Evolutionary conservation across 495 filamentous ascomycete species (phyloP).

Genomic region (Neurospora pannonica): DNA sequence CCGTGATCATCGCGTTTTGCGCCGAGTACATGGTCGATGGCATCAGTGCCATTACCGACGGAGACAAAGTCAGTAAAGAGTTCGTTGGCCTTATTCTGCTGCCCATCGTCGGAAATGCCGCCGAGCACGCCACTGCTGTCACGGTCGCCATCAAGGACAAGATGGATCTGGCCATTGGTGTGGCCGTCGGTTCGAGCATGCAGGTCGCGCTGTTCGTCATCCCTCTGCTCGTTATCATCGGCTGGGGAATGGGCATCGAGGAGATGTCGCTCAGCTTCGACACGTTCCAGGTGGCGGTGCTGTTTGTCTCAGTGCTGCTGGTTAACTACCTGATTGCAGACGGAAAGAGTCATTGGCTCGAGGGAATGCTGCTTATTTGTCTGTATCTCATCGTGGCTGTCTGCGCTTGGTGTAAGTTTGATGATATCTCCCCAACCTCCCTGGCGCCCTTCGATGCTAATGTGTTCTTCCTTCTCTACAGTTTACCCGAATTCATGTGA

Average conservation of each 20-base stretch:
- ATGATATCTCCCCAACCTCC: neutral
- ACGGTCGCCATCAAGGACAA: conserved; percentile 84
- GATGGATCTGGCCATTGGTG: conserved; percentile 81
- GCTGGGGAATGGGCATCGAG: conserved; percentile 65
- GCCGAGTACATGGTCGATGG: conserved; percentile 83
- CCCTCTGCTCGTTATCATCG: conserved; percentile 67
- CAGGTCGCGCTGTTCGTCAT: conserved; percentile 77
- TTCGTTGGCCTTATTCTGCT: conserved; percentile 80
- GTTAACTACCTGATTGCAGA: conserved; percentile 76
- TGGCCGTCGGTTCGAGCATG: conserved; percentile 78
- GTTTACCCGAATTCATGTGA: neutral
- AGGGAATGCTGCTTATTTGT: conserved; percentile 64
- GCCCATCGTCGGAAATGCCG: conserved; percentile 85
- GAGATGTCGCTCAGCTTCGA: conserved; percentile 73
- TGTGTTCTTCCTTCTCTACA: neutral
- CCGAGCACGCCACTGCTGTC: conserved; percentile 79
- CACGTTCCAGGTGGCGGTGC: conserved; percentile 66
- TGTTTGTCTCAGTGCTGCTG: conserved; percentile 70
- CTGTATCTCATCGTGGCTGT: conserved; percentile 67
- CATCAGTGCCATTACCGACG: conserved; percentile 59
- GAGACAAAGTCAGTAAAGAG: conserved; percentile 51
- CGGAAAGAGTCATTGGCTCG: conserved; percentile 56
- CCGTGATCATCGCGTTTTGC: conserved; percentile 75
- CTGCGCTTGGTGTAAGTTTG: conserved; percentile 41
- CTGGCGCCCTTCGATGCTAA: neutral